A percentile compares a stretch with the other conserved stretches of the same genome.
Evolutionary conservation across 495 filamentous ascomycete genomes (phyloP).

Genomic region (Xylaria cubensis): DNA sequence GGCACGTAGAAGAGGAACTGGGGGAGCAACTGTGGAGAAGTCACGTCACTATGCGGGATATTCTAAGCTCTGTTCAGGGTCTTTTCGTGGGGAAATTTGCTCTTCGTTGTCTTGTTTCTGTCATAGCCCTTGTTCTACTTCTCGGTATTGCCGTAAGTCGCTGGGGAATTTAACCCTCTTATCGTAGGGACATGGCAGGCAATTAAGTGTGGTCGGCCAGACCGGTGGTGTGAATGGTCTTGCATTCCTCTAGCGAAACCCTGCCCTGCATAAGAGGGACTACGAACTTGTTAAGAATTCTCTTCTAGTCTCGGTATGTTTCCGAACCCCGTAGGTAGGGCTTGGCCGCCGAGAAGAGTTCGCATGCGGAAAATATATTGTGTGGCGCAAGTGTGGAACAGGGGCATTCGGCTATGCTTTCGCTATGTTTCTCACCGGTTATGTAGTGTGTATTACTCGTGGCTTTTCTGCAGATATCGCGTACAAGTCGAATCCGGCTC

Average conservation of each 20-base stretch:
- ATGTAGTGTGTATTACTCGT: background rate
- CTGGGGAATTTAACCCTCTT: background rate
- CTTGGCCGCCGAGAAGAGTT: background rate
- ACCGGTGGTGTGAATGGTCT: background rate
- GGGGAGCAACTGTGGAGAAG: background rate
- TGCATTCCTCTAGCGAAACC: background rate
- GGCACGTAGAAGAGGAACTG: background rate
- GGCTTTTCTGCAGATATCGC: constrained; percentile 1
- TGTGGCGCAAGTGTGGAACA: background rate
- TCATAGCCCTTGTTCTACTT: background rate
- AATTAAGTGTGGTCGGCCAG: background rate
- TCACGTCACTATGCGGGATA: background rate
- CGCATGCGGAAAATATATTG: background rate
- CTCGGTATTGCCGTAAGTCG: background rate
- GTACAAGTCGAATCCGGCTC: background rate
- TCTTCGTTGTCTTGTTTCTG: background rate
- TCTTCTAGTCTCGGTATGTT: constrained; percentile 8
- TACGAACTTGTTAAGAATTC: background rate
- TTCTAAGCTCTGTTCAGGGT: background rate
- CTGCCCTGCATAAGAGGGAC: background rate
- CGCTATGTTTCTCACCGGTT: background rate
- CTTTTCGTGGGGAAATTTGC: background rate
- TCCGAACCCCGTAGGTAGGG: background rate
- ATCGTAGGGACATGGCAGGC: background rate
- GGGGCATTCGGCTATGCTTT: background rate